These are phyloP conservation scores for Apiospora aurea DNA, from an alignment of 2,329 filamentous ascomycete species.

Conservation along the genomic window DNA sequence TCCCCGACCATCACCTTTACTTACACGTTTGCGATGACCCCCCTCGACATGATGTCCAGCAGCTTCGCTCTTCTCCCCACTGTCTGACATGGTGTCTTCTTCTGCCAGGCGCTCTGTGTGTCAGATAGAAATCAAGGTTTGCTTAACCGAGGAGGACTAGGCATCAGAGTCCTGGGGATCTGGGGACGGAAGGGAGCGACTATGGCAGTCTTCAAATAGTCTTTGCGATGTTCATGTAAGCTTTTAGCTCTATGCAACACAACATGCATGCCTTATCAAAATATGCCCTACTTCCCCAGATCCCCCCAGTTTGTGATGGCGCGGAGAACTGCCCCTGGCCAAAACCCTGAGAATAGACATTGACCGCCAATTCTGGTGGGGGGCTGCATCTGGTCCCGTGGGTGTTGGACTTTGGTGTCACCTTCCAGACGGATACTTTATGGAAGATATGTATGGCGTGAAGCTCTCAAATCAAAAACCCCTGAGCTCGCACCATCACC, in stretches of 20 bases:
- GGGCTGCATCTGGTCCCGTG: not conserved
- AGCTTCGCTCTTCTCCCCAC: not conserved
- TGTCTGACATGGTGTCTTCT: not conserved
- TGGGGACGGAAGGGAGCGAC: not conserved
- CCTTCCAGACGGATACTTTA: not conserved
- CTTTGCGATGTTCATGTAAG: not conserved
- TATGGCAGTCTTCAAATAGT: conserved; percentile 14
- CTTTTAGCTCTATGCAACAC: not conserved
- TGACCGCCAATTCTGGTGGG: not conserved
- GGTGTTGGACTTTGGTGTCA: not conserved
- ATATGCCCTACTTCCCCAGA: not conserved
- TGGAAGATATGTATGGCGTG: not conserved
- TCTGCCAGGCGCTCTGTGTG: not conserved
- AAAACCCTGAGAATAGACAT: not conserved
- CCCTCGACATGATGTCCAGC: not conserved
- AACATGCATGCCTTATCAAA: not conserved
- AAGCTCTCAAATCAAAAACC: conserved; percentile 10
- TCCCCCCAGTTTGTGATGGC: not conserved
- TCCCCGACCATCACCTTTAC: not conserved
- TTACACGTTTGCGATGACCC: not conserved
- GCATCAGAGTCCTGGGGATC: not conserved
- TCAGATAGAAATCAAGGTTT: not conserved
- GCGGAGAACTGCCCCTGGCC: not conserved
- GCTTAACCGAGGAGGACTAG: no score
- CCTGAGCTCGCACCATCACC: not conserved